phyloP scores from a whole-genome alignment of 352 stramenopile genomes.

The Paralagenidium karlingii region DNA sequence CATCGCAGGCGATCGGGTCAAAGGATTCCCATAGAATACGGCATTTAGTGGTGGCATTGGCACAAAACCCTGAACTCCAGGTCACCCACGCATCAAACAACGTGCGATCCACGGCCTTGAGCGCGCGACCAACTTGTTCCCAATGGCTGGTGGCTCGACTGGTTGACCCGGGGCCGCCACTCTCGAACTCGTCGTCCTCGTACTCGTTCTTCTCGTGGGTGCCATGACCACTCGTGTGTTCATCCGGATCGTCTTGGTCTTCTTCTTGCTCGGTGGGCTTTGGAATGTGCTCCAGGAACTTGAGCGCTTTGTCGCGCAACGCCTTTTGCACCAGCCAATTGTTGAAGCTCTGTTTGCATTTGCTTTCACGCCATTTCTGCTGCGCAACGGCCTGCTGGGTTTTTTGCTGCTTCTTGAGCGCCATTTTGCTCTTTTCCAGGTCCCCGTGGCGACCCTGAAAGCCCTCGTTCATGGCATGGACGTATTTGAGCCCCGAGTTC shows the following conservation, averaged over 20 bases:
- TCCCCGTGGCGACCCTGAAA: constrained; percentile 75
- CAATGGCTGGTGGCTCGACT: constrained; percentile 22
- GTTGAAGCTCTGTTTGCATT: constrained; percentile 62
- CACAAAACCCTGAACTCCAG: constrained; percentile 66
- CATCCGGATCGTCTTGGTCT: constrained; percentile 8
- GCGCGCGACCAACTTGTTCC: constrained; percentile 73
- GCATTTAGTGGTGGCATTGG: constrained; percentile 15
- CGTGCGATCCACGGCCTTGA: constrained; percentile 81
- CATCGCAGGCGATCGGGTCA: constrained; percentile 71
- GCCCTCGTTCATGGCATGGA: constrained; percentile 76
- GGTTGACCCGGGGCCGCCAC: constrained; percentile 12
- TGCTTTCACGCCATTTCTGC: constrained; percentile 29
- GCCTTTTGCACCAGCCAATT: constrained; percentile 72
- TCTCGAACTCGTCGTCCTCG: constrained; percentile 12
- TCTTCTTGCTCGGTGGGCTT: constrained; percentile 14
- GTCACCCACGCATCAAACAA: constrained; percentile 70
- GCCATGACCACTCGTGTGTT: background rate
- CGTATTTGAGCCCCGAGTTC: constrained; percentile 64
- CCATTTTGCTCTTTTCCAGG: constrained; percentile 63
- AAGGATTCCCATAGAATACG: constrained; percentile 83
- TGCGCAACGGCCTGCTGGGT: constrained; percentile 28
- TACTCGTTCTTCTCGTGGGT: constrained; percentile 1
- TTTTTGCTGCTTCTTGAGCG: constrained; percentile 56
- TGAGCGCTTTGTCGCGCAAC: constrained; percentile 56
- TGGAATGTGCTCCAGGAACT: constrained; percentile 57